These are phyloP conservation scores for Fusarium bulbicola DNA, from an alignment of 2,329 filamentous ascomycete genomes.

Conservation along the genomic window DNA sequence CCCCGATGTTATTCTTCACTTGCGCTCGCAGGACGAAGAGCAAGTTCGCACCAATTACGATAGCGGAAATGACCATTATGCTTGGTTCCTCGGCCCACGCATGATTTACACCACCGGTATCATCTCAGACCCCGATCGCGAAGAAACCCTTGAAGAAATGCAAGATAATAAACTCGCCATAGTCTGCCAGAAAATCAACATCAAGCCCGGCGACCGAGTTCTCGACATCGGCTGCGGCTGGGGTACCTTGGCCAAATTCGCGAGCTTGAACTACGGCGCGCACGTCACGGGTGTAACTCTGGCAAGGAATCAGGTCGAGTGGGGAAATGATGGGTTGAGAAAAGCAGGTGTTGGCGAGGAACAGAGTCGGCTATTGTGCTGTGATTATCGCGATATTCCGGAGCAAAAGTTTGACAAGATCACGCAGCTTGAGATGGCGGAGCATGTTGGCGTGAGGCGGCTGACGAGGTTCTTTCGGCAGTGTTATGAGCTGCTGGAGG, in stretches of 20 bases:
- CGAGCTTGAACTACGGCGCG: constrained; percentile 87
- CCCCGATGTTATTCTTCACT: constrained; percentile 88
- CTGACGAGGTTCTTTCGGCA: constrained; percentile 81
- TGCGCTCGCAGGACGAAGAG: constrained; percentile 91
- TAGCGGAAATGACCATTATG: constrained; percentile 94
- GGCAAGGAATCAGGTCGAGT: constrained; percentile 90
- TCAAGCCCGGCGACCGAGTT: constrained; percentile 80
- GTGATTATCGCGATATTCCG: constrained; percentile 94
- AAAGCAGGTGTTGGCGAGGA: constrained; percentile 80
- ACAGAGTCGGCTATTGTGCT: constrained; percentile 88
- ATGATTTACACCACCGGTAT: constrained; percentile 98
- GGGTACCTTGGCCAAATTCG: constrained; percentile 92
- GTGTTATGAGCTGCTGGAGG: constrained; percentile 91
- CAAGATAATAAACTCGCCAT: constrained; percentile 96
- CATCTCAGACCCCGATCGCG: constrained; percentile 83
- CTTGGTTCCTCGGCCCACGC: constrained; percentile 93
- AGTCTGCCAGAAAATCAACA: constrained; percentile 91
- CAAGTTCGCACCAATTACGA: constrained; percentile 96
- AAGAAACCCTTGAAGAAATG: constrained; percentile 91
- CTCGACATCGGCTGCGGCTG: constrained; percentile 96
- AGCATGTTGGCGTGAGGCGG: constrained; percentile 92
- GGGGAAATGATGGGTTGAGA: constrained; percentile 88
- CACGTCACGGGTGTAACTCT: constrained; percentile 87
- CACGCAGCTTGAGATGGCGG: constrained; percentile 95
- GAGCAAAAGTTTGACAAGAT: constrained; percentile 91